phyloP scores from a whole-genome alignment of 2,329 filamentous ascomycete species.

The Aspergillus spinulosporus region DNA sequence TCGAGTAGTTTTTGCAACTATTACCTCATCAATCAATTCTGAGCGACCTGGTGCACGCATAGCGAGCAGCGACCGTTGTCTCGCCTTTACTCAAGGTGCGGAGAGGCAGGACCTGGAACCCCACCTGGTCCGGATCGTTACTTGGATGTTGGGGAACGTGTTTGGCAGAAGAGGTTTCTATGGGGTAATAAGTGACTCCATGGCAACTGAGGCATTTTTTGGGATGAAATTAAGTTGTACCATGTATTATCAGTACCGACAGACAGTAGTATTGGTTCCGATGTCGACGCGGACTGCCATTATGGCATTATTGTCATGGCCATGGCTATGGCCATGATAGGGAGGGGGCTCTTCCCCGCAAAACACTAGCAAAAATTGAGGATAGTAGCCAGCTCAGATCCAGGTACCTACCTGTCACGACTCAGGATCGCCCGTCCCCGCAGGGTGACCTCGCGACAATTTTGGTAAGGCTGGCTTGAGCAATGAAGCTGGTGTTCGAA shows the following conservation, averaged over 20 bases:
- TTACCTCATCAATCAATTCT: constrained; percentile 17
- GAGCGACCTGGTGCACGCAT: constrained; percentile 1
- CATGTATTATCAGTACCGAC: background rate
- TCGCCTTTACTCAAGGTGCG: too few relatives aligned
- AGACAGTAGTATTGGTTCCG: background rate
- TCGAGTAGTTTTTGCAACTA: constrained; percentile 6
- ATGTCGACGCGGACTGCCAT: background rate
- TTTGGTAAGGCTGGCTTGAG: background rate
- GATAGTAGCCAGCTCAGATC: constrained; percentile 19
- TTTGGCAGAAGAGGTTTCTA: constrained; percentile 15
- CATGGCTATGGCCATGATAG: background rate
- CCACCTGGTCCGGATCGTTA: constrained; percentile 7
- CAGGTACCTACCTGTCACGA: constrained; percentile 20
- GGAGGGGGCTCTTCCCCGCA: constrained; percentile 18
- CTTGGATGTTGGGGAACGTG: constrained; percentile 7
- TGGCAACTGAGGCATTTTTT: constrained; percentile 21
- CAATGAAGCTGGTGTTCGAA: background rate
- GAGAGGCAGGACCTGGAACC: background rate
- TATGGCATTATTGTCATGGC: background rate
- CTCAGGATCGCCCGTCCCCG: constrained; percentile 24
- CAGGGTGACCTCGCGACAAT: constrained; percentile 2
- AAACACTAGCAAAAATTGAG: constrained; percentile 22
- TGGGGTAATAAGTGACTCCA: constrained; percentile 20
- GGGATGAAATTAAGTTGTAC: constrained; percentile 14
- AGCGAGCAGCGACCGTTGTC: background rate